These are phyloP conservation scores for Globisporangium acanthophoron DNA, from an alignment of 352 stramenopile genomes.

Conservation along the genomic window DNA sequence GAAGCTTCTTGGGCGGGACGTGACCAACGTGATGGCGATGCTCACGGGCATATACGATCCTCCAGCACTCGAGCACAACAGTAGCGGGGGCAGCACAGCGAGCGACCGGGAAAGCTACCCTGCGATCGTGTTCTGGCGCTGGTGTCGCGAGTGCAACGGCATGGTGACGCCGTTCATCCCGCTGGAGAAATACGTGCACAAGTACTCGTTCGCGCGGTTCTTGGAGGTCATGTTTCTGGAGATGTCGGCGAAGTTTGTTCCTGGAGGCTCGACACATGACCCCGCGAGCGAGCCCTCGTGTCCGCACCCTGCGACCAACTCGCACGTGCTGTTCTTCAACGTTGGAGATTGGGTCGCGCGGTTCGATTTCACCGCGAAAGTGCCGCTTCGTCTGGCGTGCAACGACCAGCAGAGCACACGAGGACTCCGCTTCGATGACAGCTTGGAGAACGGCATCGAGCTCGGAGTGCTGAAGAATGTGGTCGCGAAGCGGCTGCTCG, in stretches of 20 bases:
- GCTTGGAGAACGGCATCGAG: conserved; percentile 11
- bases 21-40: conserved; percentile 38
- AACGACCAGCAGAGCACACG: conserved; percentile 10
- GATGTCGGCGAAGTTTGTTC: conserved; percentile 36
- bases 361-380: conserved; percentile 48
- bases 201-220: conserved; percentile 97
- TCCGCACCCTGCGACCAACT: conserved; percentile 42
- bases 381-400: conserved; percentile 29
- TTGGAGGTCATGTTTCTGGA: conserved; percentile 96
- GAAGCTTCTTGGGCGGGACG: conserved; percentile 24
- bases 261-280: conserved; percentile 17
- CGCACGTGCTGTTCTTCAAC: conserved; percentile 80
- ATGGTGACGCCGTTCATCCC: conserved; percentile 90
- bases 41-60: conserved; percentile 30
- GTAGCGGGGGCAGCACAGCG: conserved; percentile 3
- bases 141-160: conserved; percentile 91
- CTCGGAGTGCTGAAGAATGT: conserved; percentile 22
- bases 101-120: conserved; percentile 30
- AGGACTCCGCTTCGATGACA: background rate
- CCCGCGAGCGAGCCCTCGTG: conserved; percentile 18
- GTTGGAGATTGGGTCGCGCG: conserved; percentile 66
- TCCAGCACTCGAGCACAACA: conserved; percentile 8
- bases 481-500: conserved; percentile 20
- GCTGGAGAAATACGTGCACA: conserved; percentile 92
- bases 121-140: conserved; percentile 95